Conservation (phyloP, 1,139 yeast species). For the Blastobotrys serpentis region DNA sequence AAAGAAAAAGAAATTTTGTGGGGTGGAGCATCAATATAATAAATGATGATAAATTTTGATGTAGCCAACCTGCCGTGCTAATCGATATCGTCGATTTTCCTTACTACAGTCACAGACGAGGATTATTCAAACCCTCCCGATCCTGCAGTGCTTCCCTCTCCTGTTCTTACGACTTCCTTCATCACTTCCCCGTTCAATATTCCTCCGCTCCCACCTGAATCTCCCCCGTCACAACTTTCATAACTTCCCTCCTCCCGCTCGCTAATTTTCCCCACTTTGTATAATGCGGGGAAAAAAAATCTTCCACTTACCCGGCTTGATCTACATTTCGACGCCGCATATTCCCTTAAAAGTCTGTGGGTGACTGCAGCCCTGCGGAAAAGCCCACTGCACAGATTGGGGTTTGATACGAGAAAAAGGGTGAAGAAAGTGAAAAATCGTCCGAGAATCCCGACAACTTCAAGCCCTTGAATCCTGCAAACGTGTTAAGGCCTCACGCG, state of each 20-base stretch:
- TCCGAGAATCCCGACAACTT: too few species aligned
- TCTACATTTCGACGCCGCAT: not conserved
- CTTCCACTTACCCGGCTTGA: conserved; percentile 4
- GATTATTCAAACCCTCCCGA: too few species aligned
- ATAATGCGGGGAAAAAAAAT: not conserved
- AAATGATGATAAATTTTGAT: not conserved
- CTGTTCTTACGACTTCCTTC: not conserved
- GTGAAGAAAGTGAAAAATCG: too few species aligned
- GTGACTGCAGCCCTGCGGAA: too few species aligned
- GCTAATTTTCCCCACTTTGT: conserved; percentile 3
- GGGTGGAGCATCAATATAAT: not conserved
- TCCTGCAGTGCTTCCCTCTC: too few species aligned
- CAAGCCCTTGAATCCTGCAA: too few species aligned
- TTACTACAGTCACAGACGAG: too few species aligned
- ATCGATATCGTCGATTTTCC: not conserved
- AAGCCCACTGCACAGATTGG: too few species aligned
- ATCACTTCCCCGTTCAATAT: not conserved
- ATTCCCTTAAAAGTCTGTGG: not conserved
- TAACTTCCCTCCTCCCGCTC: too few species aligned
- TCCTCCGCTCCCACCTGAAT: not conserved
- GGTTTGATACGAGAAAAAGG: too few species aligned
- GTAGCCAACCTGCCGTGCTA: not conserved
- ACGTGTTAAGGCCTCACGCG: too few species aligned
- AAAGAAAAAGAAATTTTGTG: not conserved
- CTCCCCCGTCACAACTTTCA: too few species aligned